Base-by-base conservation (phyloP, 192 early-diverging fungal genomes). In the Kickxella alabastrina region DNA sequence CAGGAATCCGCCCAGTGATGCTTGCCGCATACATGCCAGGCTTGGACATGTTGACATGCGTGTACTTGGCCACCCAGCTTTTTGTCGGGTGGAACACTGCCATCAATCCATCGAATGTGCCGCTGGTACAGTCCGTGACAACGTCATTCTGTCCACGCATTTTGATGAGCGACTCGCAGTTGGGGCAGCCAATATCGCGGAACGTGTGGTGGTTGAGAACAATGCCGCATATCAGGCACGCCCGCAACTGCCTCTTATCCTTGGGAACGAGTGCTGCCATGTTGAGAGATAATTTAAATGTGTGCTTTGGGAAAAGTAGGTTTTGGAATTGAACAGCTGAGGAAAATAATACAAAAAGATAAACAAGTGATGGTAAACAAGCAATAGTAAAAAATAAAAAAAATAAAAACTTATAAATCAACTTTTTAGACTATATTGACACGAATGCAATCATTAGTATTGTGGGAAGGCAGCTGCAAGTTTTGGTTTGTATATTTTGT, bases 201-300 rank as follows among this genome's bases (percentile, higher is more conserved):
- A 92, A 92, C 40, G 80, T 83, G 7, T 81, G 77, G 46, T 79
- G 75, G 63, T 85, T 87, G 78, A 89, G 90, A 48, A 92, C 73
- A 37, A 92, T 80, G 40, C 83, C 85, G 58, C 90, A 92, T 18
- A 92, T 73, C 13, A 90, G 70, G 31, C 90, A 92, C 3, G 90
- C 87, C 29, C 90, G 82, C 46, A 90, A 70, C 54, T 87, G 81
- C n/a, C 79, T 79, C 54, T 82, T 83, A 26, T 86, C 85, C 23
- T 75, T 71, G 52, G 86, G 86, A 54, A 73, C 66, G 14, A 74
- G 62, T 8, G 59, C 53, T 8, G 63, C 48, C 77, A 79, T 79
- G 6, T 38, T n/a, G n/a, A n/a, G n/a, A n/a, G n/a, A n/a, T n/a
- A n/a, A n/a, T n/a, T n/a, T n/a, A n/a, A n/a, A n/a, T n/a, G n/a